Evolutionary conservation across 352 stramenopile genomes (phyloP).

Genomic region (Phytophthora meadii): DNA sequence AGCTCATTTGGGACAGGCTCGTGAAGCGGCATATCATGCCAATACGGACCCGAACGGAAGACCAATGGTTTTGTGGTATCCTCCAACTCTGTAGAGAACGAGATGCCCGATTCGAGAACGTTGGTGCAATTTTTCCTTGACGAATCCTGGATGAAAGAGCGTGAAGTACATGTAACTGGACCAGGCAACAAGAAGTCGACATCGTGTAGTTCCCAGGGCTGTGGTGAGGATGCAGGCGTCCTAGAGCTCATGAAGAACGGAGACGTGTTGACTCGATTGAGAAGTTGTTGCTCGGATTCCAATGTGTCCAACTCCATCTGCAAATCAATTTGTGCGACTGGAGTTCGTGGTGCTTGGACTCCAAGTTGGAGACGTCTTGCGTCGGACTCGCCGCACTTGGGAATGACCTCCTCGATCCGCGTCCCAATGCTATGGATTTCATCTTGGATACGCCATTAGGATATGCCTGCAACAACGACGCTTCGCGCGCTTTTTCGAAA

Average conservation of each 20-base stretch:
- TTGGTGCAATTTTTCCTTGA: slow-evolving; percentile 6
- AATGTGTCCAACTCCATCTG: slow-evolving; percentile 47
- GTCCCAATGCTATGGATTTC: slow-evolving; percentile 19
- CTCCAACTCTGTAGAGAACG: slow-evolving; percentile 14
- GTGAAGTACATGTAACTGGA: not conserved
- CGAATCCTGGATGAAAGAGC: slow-evolving; percentile 18
- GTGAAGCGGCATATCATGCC: slow-evolving; percentile 27
- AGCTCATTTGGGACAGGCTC: slow-evolving; percentile 19
- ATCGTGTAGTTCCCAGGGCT: slow-evolving; percentile 38
- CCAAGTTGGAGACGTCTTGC: slow-evolving; percentile 11
- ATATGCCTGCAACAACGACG: slow-evolving; percentile 11
- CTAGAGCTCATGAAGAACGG: slow-evolving; percentile 44
- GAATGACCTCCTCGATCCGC: slow-evolving; percentile 25
- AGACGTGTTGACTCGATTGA: slow-evolving; percentile 39
- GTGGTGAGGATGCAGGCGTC: slow-evolving; percentile 15
- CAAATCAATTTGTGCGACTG: slow-evolving; percentile 6
- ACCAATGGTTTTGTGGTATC: slow-evolving; percentile 12
- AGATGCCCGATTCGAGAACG: slow-evolving; percentile 17
- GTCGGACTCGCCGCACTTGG: slow-evolving; percentile 26
- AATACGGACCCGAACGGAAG: slow-evolving; percentile 15
- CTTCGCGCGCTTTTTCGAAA: slow-evolving; percentile 32
- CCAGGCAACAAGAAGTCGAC: slow-evolving; percentile 44
- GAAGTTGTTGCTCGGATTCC: slow-evolving; percentile 37
- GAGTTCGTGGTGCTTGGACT: slow-evolving; percentile 1
- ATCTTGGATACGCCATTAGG: not conserved